These are phyloP conservation scores for Lasiosphaeria ovina DNA, from an alignment of 495 filamentous ascomycete genomes.

Conservation along the genomic window DNA sequence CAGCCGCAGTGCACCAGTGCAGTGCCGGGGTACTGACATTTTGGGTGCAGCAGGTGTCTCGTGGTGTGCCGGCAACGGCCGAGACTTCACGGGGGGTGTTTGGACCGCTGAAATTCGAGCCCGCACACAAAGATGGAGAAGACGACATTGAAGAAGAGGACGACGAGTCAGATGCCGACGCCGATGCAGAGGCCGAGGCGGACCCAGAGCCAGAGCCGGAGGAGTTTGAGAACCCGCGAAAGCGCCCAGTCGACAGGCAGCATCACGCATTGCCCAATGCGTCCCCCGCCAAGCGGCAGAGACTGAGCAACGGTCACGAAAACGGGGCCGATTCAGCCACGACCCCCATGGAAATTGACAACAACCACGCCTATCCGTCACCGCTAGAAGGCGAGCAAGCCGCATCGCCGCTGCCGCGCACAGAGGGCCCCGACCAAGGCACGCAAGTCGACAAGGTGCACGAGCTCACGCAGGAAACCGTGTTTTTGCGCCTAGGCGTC, in stretches of 20 bases:
- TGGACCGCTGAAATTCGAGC: constrained; percentile 44
- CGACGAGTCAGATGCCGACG: constrained; percentile 32
- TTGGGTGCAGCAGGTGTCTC: constrained; percentile 42
- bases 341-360: constrained; percentile 59
- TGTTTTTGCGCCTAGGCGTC: constrained; percentile 58
- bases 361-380: constrained; percentile 56
- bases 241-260: constrained; percentile 48
- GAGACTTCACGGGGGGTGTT: constrained; percentile 48
- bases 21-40: constrained; percentile 44
- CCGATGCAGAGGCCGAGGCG: constrained; percentile 23
- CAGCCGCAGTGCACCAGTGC: constrained; percentile 23
- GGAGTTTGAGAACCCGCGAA: constrained; percentile 49
- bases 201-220: constrained; percentile 29
- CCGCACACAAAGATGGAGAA: constrained; percentile 28
- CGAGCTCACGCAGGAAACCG: constrained; percentile 63
- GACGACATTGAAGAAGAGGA: constrained; percentile 20
- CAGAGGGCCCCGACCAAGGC: constrained; percentile 65
- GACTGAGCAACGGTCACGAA: constrained; percentile 60
- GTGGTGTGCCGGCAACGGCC: constrained; percentile 44
- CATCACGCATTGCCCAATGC: constrained; percentile 48
- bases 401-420: constrained; percentile 54
- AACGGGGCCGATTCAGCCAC: constrained; percentile 59
- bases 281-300: constrained; percentile 51
- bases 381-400: constrained; percentile 54
- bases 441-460: constrained; percentile 68